Conservation (phyloP, 306 rosid species). For the Hippophae rhamnoides region DNA sequence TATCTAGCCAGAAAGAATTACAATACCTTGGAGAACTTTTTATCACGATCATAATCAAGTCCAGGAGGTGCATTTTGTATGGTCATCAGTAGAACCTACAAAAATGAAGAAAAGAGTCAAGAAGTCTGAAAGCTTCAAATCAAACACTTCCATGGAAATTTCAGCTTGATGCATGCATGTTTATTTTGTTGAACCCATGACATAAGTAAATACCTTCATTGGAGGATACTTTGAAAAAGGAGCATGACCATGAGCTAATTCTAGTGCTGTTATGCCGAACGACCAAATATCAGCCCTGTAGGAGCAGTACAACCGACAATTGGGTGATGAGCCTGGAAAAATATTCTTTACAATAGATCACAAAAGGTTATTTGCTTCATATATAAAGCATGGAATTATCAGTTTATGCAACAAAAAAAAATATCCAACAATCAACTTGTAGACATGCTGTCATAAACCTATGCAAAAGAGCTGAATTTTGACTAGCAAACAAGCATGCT, state of each 20-base stretch:
- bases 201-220: constrained; percentile 32
- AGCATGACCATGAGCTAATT: constrained; percentile 56
- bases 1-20: constrained; percentile 57
- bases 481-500: too few relatives aligned
- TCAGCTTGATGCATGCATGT: background rate
- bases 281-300: constrained; percentile 69
- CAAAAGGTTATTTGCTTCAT: too few relatives aligned
- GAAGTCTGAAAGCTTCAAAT: background rate
- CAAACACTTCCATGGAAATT: constrained; percentile 1
- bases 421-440: too few relatives aligned
- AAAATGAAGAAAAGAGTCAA: constrained; percentile 13
- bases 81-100: constrained; percentile 92
- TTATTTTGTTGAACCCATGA: background rate
- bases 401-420: too few relatives aligned
- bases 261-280: constrained; percentile 49
- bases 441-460: too few relatives aligned
- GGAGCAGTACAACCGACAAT: constrained; percentile 7
- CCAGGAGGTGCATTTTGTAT: constrained; percentile 99
- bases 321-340: constrained; percentile 5
- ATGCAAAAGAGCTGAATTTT: too few relatives aligned
- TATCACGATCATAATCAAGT: constrained; percentile 96
- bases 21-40: constrained; percentile 92
- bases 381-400: too few relatives aligned
- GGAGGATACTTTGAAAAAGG: constrained; percentile 55
- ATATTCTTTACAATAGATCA: too few relatives aligned